Percentiles rank a stretch among this genome's conserved stretches.
phyloP scores from a whole-genome alignment of 352 stramenopile species.

The Globisporangium middletonii region DNA sequence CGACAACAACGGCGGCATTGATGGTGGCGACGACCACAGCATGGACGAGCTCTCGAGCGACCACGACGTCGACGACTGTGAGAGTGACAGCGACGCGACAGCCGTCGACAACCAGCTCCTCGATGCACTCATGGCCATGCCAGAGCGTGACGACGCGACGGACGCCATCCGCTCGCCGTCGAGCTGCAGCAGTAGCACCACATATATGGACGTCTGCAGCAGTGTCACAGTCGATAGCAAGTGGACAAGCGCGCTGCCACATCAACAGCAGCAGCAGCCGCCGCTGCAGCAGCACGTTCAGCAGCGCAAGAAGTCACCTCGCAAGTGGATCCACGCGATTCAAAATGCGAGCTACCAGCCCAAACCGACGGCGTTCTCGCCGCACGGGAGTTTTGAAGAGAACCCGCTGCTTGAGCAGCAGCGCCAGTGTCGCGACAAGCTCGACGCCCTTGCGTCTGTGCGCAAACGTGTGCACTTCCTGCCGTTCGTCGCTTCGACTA shows the following conservation, averaged over 20 bases:
- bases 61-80: conserved; percentile 4
- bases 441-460: conserved; percentile 45
- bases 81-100: neutral
- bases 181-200: neutral
- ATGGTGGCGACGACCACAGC: neutral
- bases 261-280: neutral
- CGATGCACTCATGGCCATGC: neutral
- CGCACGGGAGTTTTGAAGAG: conserved; percentile 33
- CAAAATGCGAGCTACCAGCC: conserved; percentile 54
- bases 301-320: neutral
- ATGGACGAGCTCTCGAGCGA: neutral
- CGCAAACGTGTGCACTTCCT: conserved; percentile 45
- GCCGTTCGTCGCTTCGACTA: conserved; percentile 1
- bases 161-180: neutral
- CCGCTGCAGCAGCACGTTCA: too few species aligned
- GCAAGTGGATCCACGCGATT: conserved; percentile 34
- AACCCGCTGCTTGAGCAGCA: conserved; percentile 58
- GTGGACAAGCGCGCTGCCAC: neutral
- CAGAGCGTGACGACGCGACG: neutral
- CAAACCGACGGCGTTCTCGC: conserved; percentile 66
- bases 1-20: neutral
- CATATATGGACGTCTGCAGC: neutral
- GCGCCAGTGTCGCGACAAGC: conserved; percentile 49
- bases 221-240: neutral
- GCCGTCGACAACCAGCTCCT: neutral